Evolutionary conservation across 805 yeast species (phyloP).

Genomic region (Zygosaccharomyces pseudorouxii): DNA sequence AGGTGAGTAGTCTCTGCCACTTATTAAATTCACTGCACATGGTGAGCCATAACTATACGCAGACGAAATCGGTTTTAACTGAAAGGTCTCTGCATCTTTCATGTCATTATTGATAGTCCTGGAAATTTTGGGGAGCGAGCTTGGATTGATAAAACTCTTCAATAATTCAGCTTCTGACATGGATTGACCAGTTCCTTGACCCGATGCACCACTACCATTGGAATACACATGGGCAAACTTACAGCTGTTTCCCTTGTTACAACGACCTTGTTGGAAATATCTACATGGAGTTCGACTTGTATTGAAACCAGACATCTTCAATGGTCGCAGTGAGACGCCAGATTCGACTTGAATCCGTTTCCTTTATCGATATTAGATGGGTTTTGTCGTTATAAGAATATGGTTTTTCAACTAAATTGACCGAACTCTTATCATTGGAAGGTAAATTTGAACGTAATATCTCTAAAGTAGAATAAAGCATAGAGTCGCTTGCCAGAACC

Average conservation of each 20-base stretch:
- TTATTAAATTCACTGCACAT: conserved; percentile 45
- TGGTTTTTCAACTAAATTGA: neutral
- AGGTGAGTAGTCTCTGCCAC: conserved; percentile 48
- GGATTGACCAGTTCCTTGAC: conserved; percentile 1
- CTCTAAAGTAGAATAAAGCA: neutral
- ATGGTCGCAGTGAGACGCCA: neutral
- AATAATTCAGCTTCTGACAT: conserved; percentile 19
- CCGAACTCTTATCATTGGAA: neutral
- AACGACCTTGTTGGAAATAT: conserved; percentile 41
- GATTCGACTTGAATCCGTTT: neutral
- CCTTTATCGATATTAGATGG: neutral
- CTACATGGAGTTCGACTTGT: conserved; percentile 38
- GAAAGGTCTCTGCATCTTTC: conserved; percentile 19
- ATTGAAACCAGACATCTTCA: conserved; percentile 7
- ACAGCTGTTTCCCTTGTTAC: conserved; percentile 43
- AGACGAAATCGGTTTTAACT: conserved; percentile 38
- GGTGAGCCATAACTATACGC: conserved; percentile 48
- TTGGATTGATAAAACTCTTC: conserved; percentile 24
- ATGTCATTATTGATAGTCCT: conserved; percentile 31
- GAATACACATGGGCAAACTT: conserved; percentile 40
- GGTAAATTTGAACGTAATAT: neutral
- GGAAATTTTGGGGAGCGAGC: conserved; percentile 23
- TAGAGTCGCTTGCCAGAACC: neutral
- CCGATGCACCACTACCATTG: conserved; percentile 13
- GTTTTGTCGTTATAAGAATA: neutral